phyloP scores from a whole-genome alignment of 1,139 yeast genomes.

The Geotrichum europaeum region DNA sequence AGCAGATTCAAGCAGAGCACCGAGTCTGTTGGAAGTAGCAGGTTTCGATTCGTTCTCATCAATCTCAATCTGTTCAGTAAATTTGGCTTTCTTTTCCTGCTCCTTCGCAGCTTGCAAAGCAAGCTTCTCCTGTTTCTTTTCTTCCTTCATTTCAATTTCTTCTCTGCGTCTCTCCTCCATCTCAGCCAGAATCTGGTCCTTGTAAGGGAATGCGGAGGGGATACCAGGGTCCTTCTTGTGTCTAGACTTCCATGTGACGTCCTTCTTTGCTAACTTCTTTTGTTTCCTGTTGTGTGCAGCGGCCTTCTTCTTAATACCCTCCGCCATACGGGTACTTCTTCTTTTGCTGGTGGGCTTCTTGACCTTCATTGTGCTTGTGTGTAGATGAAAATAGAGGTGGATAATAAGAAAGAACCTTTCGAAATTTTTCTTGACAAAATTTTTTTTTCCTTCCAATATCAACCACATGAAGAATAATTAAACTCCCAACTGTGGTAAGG shows the following conservation, averaged over 20 bases:
- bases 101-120: slow-evolving; percentile 24
- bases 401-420: not conserved
- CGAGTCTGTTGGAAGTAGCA: slow-evolving; percentile 48
- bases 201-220: slow-evolving; percentile 92
- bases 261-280: slow-evolving; percentile 74
- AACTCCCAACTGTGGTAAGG: slow-evolving; percentile 10
- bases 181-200: slow-evolving; percentile 72
- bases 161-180: slow-evolving; percentile 67
- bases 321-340: slow-evolving; percentile 84
- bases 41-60: slow-evolving; percentile 30
- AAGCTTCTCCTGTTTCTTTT: slow-evolving; percentile 12
- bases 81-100: not conserved
- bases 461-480: not conserved
- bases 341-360: slow-evolving; percentile 61
- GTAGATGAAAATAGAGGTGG: not conserved
- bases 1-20: slow-evolving; percentile 86
- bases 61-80: not conserved
- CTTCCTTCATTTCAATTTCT: slow-evolving; percentile 29
- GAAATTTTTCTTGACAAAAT: not conserved
- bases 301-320: slow-evolving; percentile 93
- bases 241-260: slow-evolving; percentile 87
- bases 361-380: slow-evolving; percentile 8
- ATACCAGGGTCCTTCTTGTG: slow-evolving; percentile 85
- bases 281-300: slow-evolving; percentile 87
- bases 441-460: not conserved